phyloP scores from a whole-genome alignment of 2,329 filamentous ascomycete species.

The Claviceps quebecensis region DNA sequence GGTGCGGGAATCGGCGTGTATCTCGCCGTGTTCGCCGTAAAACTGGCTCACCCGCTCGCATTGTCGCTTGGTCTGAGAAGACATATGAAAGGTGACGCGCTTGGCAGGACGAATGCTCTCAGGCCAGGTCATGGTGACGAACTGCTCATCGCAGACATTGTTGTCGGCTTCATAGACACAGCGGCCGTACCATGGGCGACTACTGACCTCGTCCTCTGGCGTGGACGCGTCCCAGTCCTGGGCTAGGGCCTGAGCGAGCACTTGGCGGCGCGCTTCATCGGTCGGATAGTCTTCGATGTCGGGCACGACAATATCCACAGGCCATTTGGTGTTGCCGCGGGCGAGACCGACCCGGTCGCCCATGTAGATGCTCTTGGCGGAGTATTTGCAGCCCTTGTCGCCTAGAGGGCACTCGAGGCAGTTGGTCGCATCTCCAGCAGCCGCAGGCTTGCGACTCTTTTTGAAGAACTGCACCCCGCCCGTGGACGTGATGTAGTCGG shows the following conservation, averaged over 20 bases:
- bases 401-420: conserved; percentile 59
- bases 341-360: conserved; percentile 48
- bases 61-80: conserved; percentile 73
- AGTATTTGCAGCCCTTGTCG: conserved; percentile 68
- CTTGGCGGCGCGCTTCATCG: conserved; percentile 23
- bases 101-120: conserved; percentile 57
- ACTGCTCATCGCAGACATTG: conserved; percentile 84
- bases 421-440: conserved; percentile 68
- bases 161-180: conserved; percentile 93
- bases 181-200: conserved; percentile 70
- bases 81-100: conserved; percentile 86
- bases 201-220: conserved; percentile 30
- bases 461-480: conserved; percentile 71
- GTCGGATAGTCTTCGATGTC: conserved; percentile 71
- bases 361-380: conserved; percentile 69
- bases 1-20: conserved; percentile 65
- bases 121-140: conserved; percentile 78
- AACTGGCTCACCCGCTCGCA: conserved; percentile 76
- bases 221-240: conserved; percentile 40
- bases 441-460: conserved; percentile 57
- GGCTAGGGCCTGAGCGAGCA: conserved; percentile 28
- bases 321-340: conserved; percentile 61
- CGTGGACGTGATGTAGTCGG: conserved; percentile 58
- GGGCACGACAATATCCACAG: conserved; percentile 75
- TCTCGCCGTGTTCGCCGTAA: conserved; percentile 76